Conservation (phyloP, 2,329 filamentous ascomycete genomes). For the Apiospora saccharicola region DNA sequence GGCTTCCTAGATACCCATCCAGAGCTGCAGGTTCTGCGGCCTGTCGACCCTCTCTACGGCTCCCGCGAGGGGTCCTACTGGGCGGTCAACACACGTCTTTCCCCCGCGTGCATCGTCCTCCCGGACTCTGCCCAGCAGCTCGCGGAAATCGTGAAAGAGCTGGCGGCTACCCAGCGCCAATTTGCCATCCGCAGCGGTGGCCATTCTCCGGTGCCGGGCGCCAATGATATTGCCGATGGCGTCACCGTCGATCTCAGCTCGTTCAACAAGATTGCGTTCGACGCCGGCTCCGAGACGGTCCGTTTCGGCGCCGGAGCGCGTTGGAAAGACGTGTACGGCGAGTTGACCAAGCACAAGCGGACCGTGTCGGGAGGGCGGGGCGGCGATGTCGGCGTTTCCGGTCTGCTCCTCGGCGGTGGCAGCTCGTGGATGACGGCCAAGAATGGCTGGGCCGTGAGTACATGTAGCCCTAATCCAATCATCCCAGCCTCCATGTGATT, state of each 20-base stretch:
- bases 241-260: conserved; percentile 34
- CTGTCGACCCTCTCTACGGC: too few species aligned
- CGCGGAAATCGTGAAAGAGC: too few species aligned
- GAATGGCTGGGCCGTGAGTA: conserved; percentile 36
- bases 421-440: conserved; percentile 39
- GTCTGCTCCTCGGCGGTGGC: conserved; percentile 38
- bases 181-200: too few species aligned
- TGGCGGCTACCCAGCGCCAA: too few species aligned
- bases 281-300: conserved; percentile 28
- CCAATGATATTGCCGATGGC: too few species aligned
- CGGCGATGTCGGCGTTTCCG: conserved; percentile 31
- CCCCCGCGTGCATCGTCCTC: too few species aligned
- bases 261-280: conserved; percentile 32
- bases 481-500: too few species aligned
- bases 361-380: conserved; percentile 31
- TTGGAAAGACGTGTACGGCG: conserved; percentile 34
- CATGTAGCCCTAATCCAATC: too few species aligned
- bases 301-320: conserved; percentile 34
- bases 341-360: conserved; percentile 27
- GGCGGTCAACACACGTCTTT: too few species aligned
- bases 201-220: too few species aligned
- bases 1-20: conserved; percentile 44
- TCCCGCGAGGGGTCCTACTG: too few species aligned
- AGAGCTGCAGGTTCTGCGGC: conserved; percentile 25
- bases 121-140: too few species aligned